A percentile compares a stretch with the other conserved stretches of the same genome.
These are phyloP conservation scores for Vicia villosa DNA, from an alignment of 306 rosid species.

Conservation along the genomic window DNA sequence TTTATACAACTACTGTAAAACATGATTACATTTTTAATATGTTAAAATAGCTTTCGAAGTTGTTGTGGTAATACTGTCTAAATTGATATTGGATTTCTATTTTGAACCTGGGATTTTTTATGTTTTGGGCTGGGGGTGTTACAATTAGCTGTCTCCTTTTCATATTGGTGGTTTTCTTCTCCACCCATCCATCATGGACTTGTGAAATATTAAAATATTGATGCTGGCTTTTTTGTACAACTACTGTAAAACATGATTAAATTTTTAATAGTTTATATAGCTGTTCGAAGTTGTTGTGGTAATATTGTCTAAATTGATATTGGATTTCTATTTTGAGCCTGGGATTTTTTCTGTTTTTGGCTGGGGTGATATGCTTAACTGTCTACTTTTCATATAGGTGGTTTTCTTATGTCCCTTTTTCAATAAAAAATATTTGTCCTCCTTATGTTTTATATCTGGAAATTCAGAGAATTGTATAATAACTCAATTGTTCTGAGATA, in stretches of 20 bases:
- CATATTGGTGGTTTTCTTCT: too few species aligned
- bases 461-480: too few species aligned
- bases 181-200: conserved; percentile 2
- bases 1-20: too few species aligned
- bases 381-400: not conserved
- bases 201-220: not conserved
- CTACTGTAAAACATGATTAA: not conserved
- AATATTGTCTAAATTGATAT: not conserved
- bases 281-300: too few species aligned
- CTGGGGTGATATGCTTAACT: not conserved
- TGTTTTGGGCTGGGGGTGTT: not conserved
- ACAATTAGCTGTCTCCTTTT: not conserved
- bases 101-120: not conserved
- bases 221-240: not conserved
- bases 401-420: too few species aligned
- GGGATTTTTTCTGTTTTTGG: not conserved
- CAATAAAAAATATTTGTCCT: too few species aligned
- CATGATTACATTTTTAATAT: too few species aligned
- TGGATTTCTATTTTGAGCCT: conserved; percentile 7
- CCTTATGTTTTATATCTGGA: too few species aligned
- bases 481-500: too few species aligned
- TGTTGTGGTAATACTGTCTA: too few species aligned
- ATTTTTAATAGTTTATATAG: too few species aligned
- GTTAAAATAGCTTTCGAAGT: too few species aligned
- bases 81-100: conserved; percentile 12